These are phyloP conservation scores for Zymoseptoria pseudotritici DNA, from an alignment of 2,329 filamentous ascomycete genomes.

Conservation along the genomic window DNA sequence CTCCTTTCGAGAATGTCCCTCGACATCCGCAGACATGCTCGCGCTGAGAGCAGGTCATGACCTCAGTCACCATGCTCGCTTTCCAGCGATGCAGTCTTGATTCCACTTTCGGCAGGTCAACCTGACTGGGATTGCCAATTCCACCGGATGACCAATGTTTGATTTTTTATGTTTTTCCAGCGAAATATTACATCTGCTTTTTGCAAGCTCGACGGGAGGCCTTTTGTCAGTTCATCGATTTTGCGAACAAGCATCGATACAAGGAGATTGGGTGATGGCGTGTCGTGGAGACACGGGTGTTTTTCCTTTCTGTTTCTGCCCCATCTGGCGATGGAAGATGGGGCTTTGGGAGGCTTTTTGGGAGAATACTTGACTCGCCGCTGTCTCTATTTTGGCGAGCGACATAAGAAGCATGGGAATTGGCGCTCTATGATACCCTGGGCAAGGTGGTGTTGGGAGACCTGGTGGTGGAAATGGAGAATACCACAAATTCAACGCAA, in stretches of 20 bases:
- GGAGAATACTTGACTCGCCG: constrained; percentile 7
- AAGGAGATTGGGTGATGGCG: neutral
- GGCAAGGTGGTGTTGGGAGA: neutral
- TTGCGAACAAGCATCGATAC: neutral
- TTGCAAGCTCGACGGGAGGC: neutral
- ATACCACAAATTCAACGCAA: neutral
- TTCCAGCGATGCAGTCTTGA: neutral
- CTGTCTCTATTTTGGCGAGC: neutral
- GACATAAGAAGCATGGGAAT: constrained; percentile 13
- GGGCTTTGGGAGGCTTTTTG: constrained; percentile 9
- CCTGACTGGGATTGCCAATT: neutral
- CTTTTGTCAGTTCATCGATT: constrained; percentile 1
- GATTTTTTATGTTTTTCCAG: neutral
- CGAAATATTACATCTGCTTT: neutral
- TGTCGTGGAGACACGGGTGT: neutral
- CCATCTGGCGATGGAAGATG: neutral
- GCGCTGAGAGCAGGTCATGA: constrained; percentile 17
- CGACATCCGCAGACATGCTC: constrained; percentile 16
- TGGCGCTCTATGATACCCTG: constrained; percentile 23
- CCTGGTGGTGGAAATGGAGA: neutral
- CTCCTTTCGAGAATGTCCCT: constrained; percentile 20
- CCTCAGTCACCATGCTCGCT: constrained; percentile 2
- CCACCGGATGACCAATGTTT: neutral
- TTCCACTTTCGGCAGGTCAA: neutral
- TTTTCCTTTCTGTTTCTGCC: neutral